Base-by-base conservation (phyloP, 1,139 yeast species). In the Lodderomyces orthopsilosis region DNA sequence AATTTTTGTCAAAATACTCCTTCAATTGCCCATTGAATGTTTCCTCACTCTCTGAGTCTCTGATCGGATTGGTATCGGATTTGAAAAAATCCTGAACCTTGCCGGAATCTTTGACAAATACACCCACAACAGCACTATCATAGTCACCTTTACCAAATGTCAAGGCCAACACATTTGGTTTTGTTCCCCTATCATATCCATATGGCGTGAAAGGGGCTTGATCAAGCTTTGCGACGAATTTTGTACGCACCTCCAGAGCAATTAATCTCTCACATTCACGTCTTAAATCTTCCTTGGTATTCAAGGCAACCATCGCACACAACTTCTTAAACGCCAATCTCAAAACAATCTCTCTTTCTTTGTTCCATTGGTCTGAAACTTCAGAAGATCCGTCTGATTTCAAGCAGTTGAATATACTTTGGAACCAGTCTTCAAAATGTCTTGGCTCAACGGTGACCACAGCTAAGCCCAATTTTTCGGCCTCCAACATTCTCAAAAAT, bases 181-280 rank as follows among this genome's bases (percentile, higher is more conserved):
- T 76, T 6, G 95, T 85, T 35, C 97, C 96, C 48, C 78, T 75
- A 41, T 81, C 87, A 52, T 75, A 85, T 2, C 87, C 85, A 42
- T 77, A 75, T 8, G 98, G 96, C 52, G 86, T 82, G 63, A 73
- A 91, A 19, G 98, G 97, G 2, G 98, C 96, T 68, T 91, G 98
- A 60, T 93, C 94, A 38, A 93, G 74, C 56, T 82, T 85, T 21
- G 77, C 73, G 58, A 81, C 68, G 57, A 93, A 85, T 32, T 77
- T 70, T 41, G 77, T 74, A 52, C 98, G 82, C 34, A 91, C 81
- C 47, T 84, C 83, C 47, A 72, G 76, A 43, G 83, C 85, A 38
- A 93, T 70, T 38, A 81, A 65, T 46, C 89, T 75, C 59, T 85
- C 85, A 66, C 96, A 86, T 49, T 79, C 85, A 49, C 86, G 77